Conservation (phyloP, 768 basidiomycete genomes). For the Phaeotremella skinneri region DNA sequence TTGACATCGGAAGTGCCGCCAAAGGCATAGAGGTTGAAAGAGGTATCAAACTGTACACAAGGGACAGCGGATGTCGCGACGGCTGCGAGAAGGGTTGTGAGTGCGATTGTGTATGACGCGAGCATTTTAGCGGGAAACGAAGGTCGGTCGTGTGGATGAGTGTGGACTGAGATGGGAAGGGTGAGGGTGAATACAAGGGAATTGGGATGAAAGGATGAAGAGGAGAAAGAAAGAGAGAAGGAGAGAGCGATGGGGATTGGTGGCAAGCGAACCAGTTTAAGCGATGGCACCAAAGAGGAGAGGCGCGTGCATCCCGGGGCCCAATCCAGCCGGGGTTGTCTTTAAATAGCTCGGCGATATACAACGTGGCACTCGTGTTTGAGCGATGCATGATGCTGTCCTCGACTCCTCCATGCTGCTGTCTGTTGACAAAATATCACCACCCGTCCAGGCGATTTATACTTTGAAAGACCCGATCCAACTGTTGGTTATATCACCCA, state of each 20-base stretch:
- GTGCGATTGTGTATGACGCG: too few species aligned
- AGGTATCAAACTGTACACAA: slow-evolving; percentile 75
- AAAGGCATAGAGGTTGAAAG: slow-evolving; percentile 82
- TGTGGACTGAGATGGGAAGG: not conserved
- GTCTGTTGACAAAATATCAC: too few species aligned
- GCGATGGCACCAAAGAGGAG: not conserved
- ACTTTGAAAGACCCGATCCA: too few species aligned
- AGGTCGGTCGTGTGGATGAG: not conserved
- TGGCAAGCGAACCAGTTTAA: not conserved
- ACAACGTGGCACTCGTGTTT: not conserved
- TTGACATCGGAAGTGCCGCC: slow-evolving; percentile 81
- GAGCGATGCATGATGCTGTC: too few species aligned
- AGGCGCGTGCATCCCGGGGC: not conserved
- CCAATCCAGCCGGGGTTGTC: too few species aligned
- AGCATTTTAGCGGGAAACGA: too few species aligned
- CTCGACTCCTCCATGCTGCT: too few species aligned
- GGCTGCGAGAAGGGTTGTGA: slow-evolving; percentile 31
- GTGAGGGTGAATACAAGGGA: not conserved
- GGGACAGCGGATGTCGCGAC: slow-evolving; percentile 50
- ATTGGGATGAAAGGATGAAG: not conserved
- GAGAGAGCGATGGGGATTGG: not conserved
- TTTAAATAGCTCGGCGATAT: not conserved
- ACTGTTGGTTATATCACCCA: not conserved
- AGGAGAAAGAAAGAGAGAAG: not conserved
- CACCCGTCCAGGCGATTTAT: too few species aligned